These are phyloP conservation scores for Aspergillus unguis DNA, from an alignment of 2,329 filamentous ascomycete genomes.

Conservation along the genomic window DNA sequence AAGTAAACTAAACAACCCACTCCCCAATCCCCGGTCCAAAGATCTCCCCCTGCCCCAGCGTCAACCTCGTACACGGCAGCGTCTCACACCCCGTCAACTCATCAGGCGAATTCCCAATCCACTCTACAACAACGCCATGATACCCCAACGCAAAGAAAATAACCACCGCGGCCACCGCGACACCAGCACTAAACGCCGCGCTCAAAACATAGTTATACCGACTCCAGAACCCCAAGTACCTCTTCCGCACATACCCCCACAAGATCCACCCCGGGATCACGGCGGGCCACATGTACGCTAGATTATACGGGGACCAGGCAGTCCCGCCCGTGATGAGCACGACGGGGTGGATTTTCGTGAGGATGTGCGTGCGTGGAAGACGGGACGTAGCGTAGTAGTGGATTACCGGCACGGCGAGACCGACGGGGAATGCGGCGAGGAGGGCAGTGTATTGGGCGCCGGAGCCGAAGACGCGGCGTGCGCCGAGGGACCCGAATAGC, in stretches of 20 bases:
- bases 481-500: constrained; percentile 5
- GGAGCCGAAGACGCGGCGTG: constrained; percentile 2
- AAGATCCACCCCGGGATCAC: neutral
- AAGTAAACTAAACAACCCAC: constrained; percentile 3
- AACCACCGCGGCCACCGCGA: constrained; percentile 35
- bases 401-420: constrained; percentile 4
- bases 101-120: neutral
- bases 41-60: neutral
- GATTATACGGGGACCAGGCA: constrained; percentile 5
- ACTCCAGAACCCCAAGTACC: constrained; percentile 14
- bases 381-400: constrained; percentile 1
- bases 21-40: neutral
- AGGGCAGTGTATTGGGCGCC: constrained; percentile 4
- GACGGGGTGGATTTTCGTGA: constrained; percentile 1
- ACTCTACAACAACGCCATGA: neutral
- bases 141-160: constrained; percentile 31
- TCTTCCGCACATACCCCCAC: neutral
- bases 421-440: constrained; percentile 5
- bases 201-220: constrained; percentile 36
- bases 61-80: neutral
- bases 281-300: constrained; percentile 5
- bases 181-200: constrained; percentile 33
- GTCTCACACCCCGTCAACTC: neutral
- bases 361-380: neutral
- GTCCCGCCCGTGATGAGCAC: neutral